These are phyloP conservation scores for Backusella morwellensis DNA, from an alignment of 192 early-diverging fungal species.

Conservation along the genomic window DNA sequence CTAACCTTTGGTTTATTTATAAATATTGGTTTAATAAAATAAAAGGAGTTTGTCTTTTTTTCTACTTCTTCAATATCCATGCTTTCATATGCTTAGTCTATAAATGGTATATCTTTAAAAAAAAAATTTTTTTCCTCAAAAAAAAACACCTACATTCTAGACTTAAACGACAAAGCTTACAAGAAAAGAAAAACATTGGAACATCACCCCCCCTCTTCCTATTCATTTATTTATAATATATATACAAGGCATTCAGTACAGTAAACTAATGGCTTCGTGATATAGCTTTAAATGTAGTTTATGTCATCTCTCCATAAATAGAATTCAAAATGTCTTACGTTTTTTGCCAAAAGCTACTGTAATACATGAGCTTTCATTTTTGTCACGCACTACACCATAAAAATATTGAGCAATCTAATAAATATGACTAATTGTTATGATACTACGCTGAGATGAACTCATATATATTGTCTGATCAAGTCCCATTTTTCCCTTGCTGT, in stretches of 20 bases:
- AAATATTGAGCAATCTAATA: neutral
- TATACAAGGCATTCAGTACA: no score
- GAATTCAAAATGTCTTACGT: neutral
- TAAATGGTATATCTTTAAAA: neutral
- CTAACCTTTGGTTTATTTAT: neutral
- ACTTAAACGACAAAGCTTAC: no score
- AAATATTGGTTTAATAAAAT: neutral
- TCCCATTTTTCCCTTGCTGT: neutral
- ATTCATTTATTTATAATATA: no score
- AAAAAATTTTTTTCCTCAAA: no score
- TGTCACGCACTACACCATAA: neutral
- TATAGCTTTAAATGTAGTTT: neutral
- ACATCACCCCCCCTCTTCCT: no score
- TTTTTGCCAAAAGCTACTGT: neutral
- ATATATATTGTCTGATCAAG: neutral
- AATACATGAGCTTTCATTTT: neutral
- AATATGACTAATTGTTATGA: neutral
- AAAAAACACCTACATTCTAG: no score
- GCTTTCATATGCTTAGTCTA: neutral
- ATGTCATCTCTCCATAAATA: neutral
- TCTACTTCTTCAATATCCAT: neutral
- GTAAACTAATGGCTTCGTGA: neutral
- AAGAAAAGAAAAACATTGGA: no score
- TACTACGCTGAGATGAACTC: neutral
- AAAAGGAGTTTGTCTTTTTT: neutral